Base-by-base conservation (phyloP, 1,139 yeast genomes). In the Suhomyces wounanorum region DNA sequence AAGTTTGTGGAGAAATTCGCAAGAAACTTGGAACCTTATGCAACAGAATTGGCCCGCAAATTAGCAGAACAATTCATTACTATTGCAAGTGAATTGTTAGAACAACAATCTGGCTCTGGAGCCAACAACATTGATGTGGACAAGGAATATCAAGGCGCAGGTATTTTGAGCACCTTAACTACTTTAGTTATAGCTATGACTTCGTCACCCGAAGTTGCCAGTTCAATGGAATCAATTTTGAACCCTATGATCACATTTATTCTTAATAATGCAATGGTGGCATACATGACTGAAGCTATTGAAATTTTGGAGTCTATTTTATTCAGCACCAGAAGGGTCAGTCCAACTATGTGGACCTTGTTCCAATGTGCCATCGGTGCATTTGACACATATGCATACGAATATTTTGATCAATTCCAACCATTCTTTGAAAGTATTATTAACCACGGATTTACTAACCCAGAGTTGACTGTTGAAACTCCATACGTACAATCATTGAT, bases 1-100 rank as follows among this genome's bases (percentile, higher is more conserved):
- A 73, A 77, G 14, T 78, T 81, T 59, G 85, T 81, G 8, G 79
- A 79, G 50, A 77, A 73, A 55, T 82, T 81, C 58, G 77, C 84
- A 2, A 65, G 68, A 36, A 78, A 79, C 59, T 71, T 82, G 54
- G 84, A 79, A 58, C 86, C 86, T 7, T 82, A 78, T 61, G 83
- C 84, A 18, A 64, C 70, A 16, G 82, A 82, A 57, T 71, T 82
- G 55, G 71, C 82, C 3, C 53, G 70, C 11, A 78, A 76, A 54
- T 71, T 82, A 59, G 75, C 72, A 13, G 74, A 74, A 33, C 84
- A 81, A 57, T 81, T 81, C 57, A 55, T 77, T 40, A 66, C 64
- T 37, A 58, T 78, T 46, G 82, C 82, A 2, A 62, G 69, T 48
- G 84, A 79, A 39, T 62, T 80, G 31, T 64, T 79, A 53, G 75